Evolutionary conservation across 2,329 filamentous ascomycete species (phyloP).

Genomic region (Onygena corvina): DNA sequence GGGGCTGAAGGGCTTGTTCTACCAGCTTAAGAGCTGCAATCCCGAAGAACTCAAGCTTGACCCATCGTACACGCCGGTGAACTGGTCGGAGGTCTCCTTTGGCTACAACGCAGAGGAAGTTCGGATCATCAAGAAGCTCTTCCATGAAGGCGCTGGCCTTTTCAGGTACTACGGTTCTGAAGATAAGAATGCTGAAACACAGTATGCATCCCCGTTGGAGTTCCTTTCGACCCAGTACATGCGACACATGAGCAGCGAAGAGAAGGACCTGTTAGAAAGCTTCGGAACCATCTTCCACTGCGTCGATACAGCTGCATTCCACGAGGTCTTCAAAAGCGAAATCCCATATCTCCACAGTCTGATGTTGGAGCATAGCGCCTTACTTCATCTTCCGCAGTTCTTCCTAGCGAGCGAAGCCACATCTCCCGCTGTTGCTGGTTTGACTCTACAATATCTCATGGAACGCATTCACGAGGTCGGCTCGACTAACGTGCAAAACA

Average conservation of each 20-base stretch:
- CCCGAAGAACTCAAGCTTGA: slow-evolving; percentile 58
- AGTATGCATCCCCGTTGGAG: slow-evolving; percentile 71
- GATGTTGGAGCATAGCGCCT: slow-evolving; percentile 89
- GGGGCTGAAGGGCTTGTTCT: slow-evolving; percentile 91
- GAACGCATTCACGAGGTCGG: slow-evolving; percentile 90
- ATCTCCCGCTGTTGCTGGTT: slow-evolving; percentile 91
- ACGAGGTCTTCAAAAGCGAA: slow-evolving; percentile 95
- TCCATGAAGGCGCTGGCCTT: slow-evolving; percentile 88
- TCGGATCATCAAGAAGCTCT: slow-evolving; percentile 88
- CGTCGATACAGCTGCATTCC: slow-evolving; percentile 94
- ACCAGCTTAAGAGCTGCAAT: slow-evolving; percentile 85
- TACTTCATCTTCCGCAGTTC: slow-evolving; percentile 94
- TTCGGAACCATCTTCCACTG: slow-evolving; percentile 98
- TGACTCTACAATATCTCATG: slow-evolving; percentile 97
- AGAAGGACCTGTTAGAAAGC: slow-evolving; percentile 92
- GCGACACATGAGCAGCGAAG: slow-evolving; percentile 84
- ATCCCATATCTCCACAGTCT: slow-evolving; percentile 94
- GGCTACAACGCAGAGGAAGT: slow-evolving; percentile 97
- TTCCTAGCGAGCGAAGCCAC: slow-evolving; percentile 98
- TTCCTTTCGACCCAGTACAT: slow-evolving; percentile 93
- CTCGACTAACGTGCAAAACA: slow-evolving; percentile 79
- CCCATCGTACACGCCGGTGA: slow-evolving; percentile 61
- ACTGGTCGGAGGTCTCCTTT: slow-evolving; percentile 92
- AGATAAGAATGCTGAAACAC: slow-evolving; percentile 58
- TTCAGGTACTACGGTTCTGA: slow-evolving; percentile 96